These are phyloP conservation scores for Trametes elegans DNA, from an alignment of 768 basidiomycete species.

Conservation along the genomic window DNA sequence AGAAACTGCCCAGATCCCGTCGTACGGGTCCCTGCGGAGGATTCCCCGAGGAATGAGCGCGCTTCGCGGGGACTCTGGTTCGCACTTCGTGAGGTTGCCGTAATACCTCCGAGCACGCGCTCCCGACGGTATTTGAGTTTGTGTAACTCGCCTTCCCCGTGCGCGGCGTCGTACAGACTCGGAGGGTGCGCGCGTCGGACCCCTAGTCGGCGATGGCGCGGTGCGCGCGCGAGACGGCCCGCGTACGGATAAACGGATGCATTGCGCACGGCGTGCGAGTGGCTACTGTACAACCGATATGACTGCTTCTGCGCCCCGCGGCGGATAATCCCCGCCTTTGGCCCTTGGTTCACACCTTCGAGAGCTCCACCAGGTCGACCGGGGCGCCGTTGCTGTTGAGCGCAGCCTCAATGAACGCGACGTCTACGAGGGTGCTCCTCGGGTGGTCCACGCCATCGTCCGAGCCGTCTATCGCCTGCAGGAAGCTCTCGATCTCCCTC, in stretches of 20 bases:
- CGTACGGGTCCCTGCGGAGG: neutral
- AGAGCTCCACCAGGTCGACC: conserved; percentile 51
- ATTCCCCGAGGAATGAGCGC: conserved; percentile 18
- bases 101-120: conserved; percentile 19
- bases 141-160: conserved; percentile 2
- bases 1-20: neutral
- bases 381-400: conserved; percentile 62
- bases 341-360: conserved; percentile 19
- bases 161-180: too few species aligned
- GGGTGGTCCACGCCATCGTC: conserved; percentile 50
- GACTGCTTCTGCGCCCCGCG: neutral
- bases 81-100: conserved; percentile 12
- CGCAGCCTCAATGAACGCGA: conserved; percentile 77
- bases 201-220: neutral
- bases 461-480: conserved; percentile 46
- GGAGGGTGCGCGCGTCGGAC: conserved; percentile 1
- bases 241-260: conserved; percentile 6
- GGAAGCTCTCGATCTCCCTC: conserved; percentile 57
- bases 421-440: conserved; percentile 61
- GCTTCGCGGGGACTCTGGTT: neutral
- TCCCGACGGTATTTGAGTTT: conserved; percentile 1
- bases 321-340: conserved; percentile 2
- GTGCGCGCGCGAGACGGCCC: too few species aligned
- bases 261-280: neutral
- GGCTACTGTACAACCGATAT: conserved; percentile 4